Base-by-base conservation (phyloP, 805 yeast genomes). In the Zygosaccharomyces bailii region DNA sequence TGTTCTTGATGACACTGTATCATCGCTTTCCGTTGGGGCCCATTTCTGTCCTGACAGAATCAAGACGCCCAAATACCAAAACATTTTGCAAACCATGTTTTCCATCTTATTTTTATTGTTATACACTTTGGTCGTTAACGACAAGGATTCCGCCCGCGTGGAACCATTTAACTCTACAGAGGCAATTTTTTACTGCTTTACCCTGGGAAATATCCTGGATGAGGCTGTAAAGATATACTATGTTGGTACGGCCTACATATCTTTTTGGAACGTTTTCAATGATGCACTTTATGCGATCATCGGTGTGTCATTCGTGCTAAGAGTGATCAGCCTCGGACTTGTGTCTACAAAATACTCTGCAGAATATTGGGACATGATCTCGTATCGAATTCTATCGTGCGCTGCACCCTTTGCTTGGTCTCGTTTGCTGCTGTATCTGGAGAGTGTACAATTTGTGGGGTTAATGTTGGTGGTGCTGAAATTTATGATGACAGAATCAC, bases 381-480 rank as follows among this genome's bases (percentile, higher is more conserved):
- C 95, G 0, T 86, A 80, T 60, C 69, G 95, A 49, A 61, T 86
- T 2, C 65, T 88, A 38, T 81, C 95, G 0, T 75, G 89, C 56
- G 89, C 86, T 10, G 84, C 96, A 4, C 96, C 96, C 2, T 71
- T 88, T 52, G 81, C 88, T 76, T 88, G 96, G 95, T 75, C 85
- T 2, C 73, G 96, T 39, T 68, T 88, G 39, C 67, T 88, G 44
- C 71, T 88, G 29, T 87, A 74, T 64, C 72, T 87, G 54, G 96
- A 88, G 60, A 84, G 90, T 8, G 80, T 81, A 52, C 76, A 77
- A 54, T 87, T 88, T 63, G 86, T 87, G 39, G 96, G 96, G 32
- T 86, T 89, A 2, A 84, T 88, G 88, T 76, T 88, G 50, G 91
- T 88, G 21, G 91, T 88, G 4, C 68, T 86, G 39, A 86, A 86